Base-by-base conservation (phyloP, 768 basidiomycete genomes). In the Gloeophyllum trabeum region DNA sequence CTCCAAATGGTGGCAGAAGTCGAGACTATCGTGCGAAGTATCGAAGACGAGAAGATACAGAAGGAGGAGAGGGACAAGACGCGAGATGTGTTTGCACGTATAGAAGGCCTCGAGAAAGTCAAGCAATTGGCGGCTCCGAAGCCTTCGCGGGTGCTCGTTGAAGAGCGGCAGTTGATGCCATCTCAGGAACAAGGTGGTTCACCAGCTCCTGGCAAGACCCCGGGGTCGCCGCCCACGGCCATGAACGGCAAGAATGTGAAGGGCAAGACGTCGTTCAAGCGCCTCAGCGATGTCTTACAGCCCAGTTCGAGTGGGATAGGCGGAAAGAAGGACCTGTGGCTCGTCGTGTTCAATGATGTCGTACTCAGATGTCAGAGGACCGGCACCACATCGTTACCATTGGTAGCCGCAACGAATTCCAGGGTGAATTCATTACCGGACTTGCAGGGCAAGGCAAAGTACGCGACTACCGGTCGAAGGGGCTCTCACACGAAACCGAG, bases 31-130 rank as follows among this genome's bases (percentile, higher is more conserved):
- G 94, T 99, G 38, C 75, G 94, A 35, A 88, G 86, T 47, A 97
- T 99, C 43, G 94, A 99, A 60, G 94, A 97, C 53, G 92, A 99
- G 67, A 98, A 98, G 69, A 86, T 91, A 43, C 84, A 87, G 57
- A 89, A 90, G 61, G 94, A 98, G 56, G 91, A 94, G 57, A 79
- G 94, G 24, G 90, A 96, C 62, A 86, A 84, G 66, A 96, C 93
- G 3, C 71, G 94, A 12, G 94, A 99, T 58, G 83, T 89, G 2
- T 87, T 96, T 51, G 96, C 93, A 3, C 79, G 96, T 5, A 97
- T 99, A 23, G 96, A 99, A 45, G 94, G 94, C 2, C 62, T 99
- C 39, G 92, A 97, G 58, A 90, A 87, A 57, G 91, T 90, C 58
- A 81, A 82, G 59, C 91, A 93, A 54, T 68, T 99, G 35, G 90